Evolutionary conservation across 2,329 filamentous ascomycete genomes (phyloP), one percentile per base, ranked within the genome.

Genomic region (Podosphaera xanthii): DNA sequence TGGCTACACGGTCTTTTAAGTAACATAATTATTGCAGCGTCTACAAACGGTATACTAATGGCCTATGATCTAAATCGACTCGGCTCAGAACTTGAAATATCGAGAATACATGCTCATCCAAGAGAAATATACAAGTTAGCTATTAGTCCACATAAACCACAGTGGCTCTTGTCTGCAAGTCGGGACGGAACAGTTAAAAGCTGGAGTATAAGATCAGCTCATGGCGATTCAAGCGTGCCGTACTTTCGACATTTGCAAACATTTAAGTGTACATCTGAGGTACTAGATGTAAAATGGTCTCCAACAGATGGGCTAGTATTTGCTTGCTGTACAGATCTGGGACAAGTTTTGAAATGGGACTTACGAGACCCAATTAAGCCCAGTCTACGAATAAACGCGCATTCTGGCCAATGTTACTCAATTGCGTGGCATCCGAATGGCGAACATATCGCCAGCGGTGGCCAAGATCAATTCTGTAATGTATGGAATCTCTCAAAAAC

Each of bases 401-500:
- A 84, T 65, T 77, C 81, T 53, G 80, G 77, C 62, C 73, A 77
- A 0, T 80, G 79, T 64, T 73, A 77, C 1, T 75, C 79, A 0
- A 78, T 84, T 50, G 76, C 79, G 2, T 86, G 82, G 82, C 82
- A 86, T 63, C 78, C 80, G 0, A 82, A 85, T 65, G 82, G 82
- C 12, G 74, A 77, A n/a, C 80, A 85, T 64, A 70, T 84, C 9
- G 74, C 82, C 56, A 84, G 80, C 62, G 80, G 77, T 3, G 81
- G 81, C 5, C 72, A 76, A 63, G 82, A 86, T 66, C 76, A 75
- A 61, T 77, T 76, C 58, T 77, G 81, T 46, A 75, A 82, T 64
- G 77, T 84, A 4, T 86, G 82, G 82, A 80, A 85, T 64, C 69
- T 84, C 60, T 77, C 78, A 4, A 73, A 72, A 58, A 74, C 73